Evolutionary conservation across 768 basidiomycete species (phyloP).

Genomic region (Ramaria sp.): DNA sequence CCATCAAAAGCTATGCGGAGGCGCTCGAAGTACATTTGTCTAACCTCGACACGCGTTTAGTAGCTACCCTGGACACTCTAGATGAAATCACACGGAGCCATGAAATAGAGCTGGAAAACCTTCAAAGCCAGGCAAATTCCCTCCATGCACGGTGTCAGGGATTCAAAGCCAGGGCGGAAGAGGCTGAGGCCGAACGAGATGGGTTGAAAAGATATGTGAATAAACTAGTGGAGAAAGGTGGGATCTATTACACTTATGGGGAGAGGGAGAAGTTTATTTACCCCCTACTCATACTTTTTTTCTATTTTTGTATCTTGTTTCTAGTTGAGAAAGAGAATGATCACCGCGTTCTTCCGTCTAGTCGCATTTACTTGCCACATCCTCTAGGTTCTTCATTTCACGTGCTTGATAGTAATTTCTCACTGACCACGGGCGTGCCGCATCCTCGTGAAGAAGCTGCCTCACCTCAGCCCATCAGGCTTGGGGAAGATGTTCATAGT

Average conservation of each 20-base stretch:
- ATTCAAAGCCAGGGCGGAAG: background rate
- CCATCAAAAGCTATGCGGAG: background rate
- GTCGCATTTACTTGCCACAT: background rate
- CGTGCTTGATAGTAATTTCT: background rate
- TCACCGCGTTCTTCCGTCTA: background rate
- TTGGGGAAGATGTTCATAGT: background rate
- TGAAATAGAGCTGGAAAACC: background rate
- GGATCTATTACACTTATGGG: background rate
- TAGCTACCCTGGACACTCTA: conserved; percentile 1
- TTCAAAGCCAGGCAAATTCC: background rate
- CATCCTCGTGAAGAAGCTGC: background rate
- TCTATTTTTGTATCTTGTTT: background rate
- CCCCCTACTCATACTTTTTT: background rate
- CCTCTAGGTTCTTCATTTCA: conserved; percentile 2
- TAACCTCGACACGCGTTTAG: background rate
- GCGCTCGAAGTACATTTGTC: background rate
- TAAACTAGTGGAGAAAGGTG: conserved; percentile 7
- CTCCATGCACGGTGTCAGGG: background rate
- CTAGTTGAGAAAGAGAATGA: conserved; percentile 7
- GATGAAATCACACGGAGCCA: background rate
- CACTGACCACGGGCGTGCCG: background rate
- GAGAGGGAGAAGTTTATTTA: background rate
- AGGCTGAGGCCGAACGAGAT: conserved; percentile 4
- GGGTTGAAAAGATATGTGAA: background rate
- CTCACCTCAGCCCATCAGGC: background rate